Evolutionary conservation across 2,329 filamentous ascomycete species (phyloP), one percentile per base, ranked within the genome.

Genomic region (Penicillium occitanis): DNA sequence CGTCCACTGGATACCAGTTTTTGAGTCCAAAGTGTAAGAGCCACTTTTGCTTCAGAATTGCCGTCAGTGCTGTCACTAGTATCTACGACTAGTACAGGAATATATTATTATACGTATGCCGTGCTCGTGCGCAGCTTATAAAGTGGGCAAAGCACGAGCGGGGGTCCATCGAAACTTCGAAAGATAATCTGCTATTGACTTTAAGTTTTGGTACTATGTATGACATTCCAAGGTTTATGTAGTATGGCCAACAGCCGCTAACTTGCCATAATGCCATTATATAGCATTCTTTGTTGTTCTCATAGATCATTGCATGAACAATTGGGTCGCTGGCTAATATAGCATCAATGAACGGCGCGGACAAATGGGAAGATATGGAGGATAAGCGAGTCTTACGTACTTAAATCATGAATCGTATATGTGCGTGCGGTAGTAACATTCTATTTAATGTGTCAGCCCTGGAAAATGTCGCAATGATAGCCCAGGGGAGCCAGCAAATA

Each of bases 31-130:
- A 57, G 33, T 22, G 53, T 40, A 55, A 57, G 53, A 22, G 33
- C 53, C 53, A 57, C 53, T 55, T 57, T 37, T 57, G 50, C 28
- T 33, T 57, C 53, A 57, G 33, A 37, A 22, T 22, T 22, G 53
- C 53, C 33, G 37, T 57, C 33, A 35, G 30, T 33, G 30, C 30
- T 7, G 30, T 33, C 30, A 33, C 30, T 33, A 14, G 33, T 40
- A 22, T 22, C n/a, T 22, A n/a, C 53, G 22, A 14, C 53, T 22
- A 14, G 33, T 37, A 37, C 33, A 22, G 53, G 11, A 35, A 57
- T 35, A 35, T 19, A 35, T 13, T 35, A 35, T 35, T 35, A 25
- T 25, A 25, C 25, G 3, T 13, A 13, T 57, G 53, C 33, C 53
- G 53, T 37, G 30, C 33, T 57, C 53, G 53, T 57, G 53, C n/a